phyloP scores from a whole-genome alignment of 345 rosid genomes.

The Gossypium raimondii region DNA sequence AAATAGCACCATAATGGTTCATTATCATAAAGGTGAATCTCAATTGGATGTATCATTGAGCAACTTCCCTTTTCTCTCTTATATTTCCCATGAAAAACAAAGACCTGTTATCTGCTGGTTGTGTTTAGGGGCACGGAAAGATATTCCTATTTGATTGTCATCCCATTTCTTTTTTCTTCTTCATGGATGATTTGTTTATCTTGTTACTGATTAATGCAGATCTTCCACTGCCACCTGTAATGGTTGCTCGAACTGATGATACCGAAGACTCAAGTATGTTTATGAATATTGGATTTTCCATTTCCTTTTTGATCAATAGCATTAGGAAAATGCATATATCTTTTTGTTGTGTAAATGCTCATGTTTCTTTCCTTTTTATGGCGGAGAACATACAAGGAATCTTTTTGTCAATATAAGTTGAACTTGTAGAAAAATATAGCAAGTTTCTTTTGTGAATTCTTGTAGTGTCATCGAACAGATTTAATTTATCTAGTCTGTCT shows the following conservation, averaged over 20 bases:
- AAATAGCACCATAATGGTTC: not conserved
- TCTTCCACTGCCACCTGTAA: slow-evolving; percentile 71
- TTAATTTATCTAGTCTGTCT: not conserved
- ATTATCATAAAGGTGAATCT: not conserved
- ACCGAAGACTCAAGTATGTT: slow-evolving; percentile 84
- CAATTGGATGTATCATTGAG: not conserved
- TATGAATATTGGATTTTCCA: not conserved
- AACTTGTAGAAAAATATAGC: not conserved
- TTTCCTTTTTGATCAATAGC: not conserved
- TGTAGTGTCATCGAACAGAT: not conserved
- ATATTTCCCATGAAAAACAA: not conserved
- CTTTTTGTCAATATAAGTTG: not conserved
- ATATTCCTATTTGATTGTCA: not conserved
- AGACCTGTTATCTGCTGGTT: not conserved
- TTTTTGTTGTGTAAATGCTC: not conserved
- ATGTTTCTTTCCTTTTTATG: not conserved
- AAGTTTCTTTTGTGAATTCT: not conserved
- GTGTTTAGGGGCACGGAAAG: not conserved
- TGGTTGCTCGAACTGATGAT: slow-evolving; percentile 72
- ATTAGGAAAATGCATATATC: not conserved
- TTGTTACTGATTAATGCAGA: slow-evolving; percentile 42
- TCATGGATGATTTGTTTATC: slow-evolving; percentile 9
- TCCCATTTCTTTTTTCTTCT: not conserved
- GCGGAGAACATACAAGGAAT: not conserved
- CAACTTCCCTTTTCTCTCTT: not conserved